A percentile compares a stretch with the other conserved stretches of the same genome.
phyloP scores from a whole-genome alignment of 73 alveolate genomes.

The Halteria grandinella region DNA sequence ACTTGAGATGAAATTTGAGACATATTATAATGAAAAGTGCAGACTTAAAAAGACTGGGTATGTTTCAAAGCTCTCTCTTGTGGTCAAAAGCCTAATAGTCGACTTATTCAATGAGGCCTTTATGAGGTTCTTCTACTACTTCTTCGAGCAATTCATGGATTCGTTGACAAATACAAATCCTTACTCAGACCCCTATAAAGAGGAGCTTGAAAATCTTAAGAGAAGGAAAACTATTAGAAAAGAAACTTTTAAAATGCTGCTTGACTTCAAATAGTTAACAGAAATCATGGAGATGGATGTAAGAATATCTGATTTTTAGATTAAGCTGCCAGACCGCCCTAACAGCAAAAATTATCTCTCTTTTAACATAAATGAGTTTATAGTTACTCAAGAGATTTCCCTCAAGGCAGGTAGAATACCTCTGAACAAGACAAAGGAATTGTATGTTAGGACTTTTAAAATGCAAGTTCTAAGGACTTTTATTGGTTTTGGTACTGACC shows the following conservation, averaged over 20 bases:
- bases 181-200: constrained; percentile 12
- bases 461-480: neutral
- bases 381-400: neutral
- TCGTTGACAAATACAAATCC: constrained; percentile 32
- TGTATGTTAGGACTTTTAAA: neutral
- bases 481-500: neutral
- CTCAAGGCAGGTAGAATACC: neutral
- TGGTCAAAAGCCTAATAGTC: neutral
- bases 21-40: neutral
- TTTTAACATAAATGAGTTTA: neutral
- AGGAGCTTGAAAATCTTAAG: neutral
- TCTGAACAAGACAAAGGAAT: neutral
- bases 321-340: constrained; percentile 17
- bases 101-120: constrained; percentile 20
- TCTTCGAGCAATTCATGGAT: constrained; percentile 31
- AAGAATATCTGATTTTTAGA: neutral
- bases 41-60: neutral
- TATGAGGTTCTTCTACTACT: constrained; percentile 33
- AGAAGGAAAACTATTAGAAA: neutral
- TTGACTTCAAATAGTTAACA: neutral
- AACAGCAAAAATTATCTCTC: neutral
- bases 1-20: neutral
- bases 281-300: constrained; percentile 40
- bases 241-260: constrained; percentile 1
- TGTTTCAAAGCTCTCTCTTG: neutral